Conservation (phyloP, 768 basidiomycete genomes). For the Chalciporus sphaerocephalus region DNA sequence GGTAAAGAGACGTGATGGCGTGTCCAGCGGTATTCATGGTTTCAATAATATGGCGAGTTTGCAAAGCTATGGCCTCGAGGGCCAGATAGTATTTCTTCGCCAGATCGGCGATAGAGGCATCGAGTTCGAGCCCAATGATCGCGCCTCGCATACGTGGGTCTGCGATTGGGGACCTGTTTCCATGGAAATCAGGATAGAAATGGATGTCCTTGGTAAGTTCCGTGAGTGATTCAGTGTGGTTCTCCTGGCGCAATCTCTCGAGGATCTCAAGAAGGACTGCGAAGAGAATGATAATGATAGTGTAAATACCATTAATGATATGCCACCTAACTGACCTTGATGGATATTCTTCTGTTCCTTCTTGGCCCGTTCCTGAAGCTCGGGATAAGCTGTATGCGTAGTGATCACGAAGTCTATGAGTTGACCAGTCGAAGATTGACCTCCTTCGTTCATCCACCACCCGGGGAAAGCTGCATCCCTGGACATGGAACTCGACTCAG, state of each 20-base stretch:
- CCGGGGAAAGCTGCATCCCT: constrained; percentile 86
- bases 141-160: constrained; percentile 95
- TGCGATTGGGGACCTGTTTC: constrained; percentile 94
- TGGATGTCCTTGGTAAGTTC: constrained; percentile 89
- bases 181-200: constrained; percentile 94
- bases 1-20: constrained; percentile 75
- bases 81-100: constrained; percentile 88
- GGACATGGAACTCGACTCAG: constrained; percentile 4
- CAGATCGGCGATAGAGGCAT: constrained; percentile 71
- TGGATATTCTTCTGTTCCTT: constrained; percentile 57
- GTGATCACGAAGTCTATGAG: constrained; percentile 93
- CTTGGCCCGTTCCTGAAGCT: constrained; percentile 61
- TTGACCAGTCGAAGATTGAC: constrained; percentile 94
- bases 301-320: not conserved
- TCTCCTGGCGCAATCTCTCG: constrained; percentile 57
- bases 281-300: not conserved
- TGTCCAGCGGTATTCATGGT: constrained; percentile 87
- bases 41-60: constrained; percentile 92
- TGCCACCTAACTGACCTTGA: constrained; percentile 34
- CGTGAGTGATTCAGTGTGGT: constrained; percentile 56
- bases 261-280: constrained; percentile 72
- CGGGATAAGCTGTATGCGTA: constrained; percentile 80
- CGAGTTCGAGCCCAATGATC: constrained; percentile 81
- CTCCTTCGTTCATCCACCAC: constrained; percentile 99
- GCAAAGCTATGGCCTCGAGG: constrained; percentile 89